Evolutionary conservation across 2,329 filamentous ascomycete genomes (phyloP).

Genomic region (Ascocoryne sarcoides): DNA sequence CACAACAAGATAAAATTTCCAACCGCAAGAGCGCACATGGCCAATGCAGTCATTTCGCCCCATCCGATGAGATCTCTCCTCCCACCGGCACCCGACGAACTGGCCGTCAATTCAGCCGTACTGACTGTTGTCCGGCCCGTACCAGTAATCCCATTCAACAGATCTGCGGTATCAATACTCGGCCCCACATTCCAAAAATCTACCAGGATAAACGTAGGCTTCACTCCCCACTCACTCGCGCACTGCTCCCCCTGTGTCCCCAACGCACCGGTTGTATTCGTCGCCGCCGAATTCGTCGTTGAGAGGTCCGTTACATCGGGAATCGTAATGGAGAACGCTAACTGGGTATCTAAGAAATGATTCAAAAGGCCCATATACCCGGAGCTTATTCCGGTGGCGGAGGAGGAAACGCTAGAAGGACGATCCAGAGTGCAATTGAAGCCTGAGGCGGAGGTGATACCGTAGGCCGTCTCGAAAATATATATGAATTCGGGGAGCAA

Average conservation of each 20-base stretch:
- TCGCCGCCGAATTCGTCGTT: conserved; percentile 56
- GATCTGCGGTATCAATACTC: conserved; percentile 60
- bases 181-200: conserved; percentile 72
- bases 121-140: conserved; percentile 19
- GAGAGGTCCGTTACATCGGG: conserved; percentile 52
- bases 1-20: conserved; percentile 20
- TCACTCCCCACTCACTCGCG: conserved; percentile 46
- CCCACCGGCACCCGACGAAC: conserved; percentile 5
- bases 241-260: conserved; percentile 47
- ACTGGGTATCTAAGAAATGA: conserved; percentile 62
- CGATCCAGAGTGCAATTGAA: conserved; percentile 68
- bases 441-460: conserved; percentile 50
- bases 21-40: conserved; percentile 13
- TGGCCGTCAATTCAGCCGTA: conserved; percentile 16
- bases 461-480: conserved; percentile 66
- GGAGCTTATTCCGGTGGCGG: conserved; percentile 43
- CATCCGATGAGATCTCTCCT: conserved; percentile 3
- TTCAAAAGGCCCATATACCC: conserved; percentile 66
- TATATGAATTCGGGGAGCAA: conserved; percentile 55
- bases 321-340: conserved; percentile 46
- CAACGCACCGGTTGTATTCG: conserved; percentile 42
- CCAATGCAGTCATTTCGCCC: conserved; percentile 7
- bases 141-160: conserved; percentile 47
- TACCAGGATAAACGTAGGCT: conserved; percentile 67
- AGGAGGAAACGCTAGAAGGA: conserved; percentile 43